These are phyloP conservation scores for Dryadomyces quercivorus DNA, from an alignment of 2,329 filamentous ascomycete genomes.

Conservation along the genomic window DNA sequence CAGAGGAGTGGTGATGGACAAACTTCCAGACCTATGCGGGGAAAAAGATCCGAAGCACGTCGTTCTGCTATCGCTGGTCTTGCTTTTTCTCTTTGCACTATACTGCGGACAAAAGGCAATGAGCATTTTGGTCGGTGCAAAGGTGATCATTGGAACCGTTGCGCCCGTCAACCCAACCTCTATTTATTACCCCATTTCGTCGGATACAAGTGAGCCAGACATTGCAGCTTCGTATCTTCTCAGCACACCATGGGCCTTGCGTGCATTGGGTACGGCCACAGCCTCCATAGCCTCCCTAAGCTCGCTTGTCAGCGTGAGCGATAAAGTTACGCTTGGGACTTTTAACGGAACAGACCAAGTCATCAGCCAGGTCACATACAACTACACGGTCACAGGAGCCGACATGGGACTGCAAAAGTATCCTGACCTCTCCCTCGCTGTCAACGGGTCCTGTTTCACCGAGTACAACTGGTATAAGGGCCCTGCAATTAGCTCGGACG, in stretches of 20 bases:
- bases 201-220: too few relatives aligned
- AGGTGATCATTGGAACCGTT: constrained; percentile 10
- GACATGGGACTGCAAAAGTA: constrained; percentile 16
- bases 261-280: background rate
- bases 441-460: constrained; percentile 15
- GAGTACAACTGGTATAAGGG: constrained; percentile 14
- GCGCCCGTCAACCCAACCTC: constrained; percentile 13
- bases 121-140: constrained; percentile 9
- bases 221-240: background rate
- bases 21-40: background rate
- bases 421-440: constrained; percentile 11
- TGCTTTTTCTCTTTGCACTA: constrained; percentile 7
- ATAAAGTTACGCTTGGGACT: constrained; percentile 3
- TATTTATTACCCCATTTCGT: constrained; percentile 3
- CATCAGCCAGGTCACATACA: constrained; percentile 11
- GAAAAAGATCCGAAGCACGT: background rate
- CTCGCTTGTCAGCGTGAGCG: background rate
- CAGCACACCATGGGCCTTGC: background rate
- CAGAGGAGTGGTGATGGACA: background rate
- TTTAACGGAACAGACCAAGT: constrained; percentile 7
- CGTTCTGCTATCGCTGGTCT: background rate
- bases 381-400: constrained; percentile 13
- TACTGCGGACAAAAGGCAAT: constrained; percentile 10
- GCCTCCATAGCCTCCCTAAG: background rate
- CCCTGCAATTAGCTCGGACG: background rate